Evolutionary conservation across 768 basidiomycete species (phyloP).

Genomic region (Pilatotrama ljubarskyi): DNA sequence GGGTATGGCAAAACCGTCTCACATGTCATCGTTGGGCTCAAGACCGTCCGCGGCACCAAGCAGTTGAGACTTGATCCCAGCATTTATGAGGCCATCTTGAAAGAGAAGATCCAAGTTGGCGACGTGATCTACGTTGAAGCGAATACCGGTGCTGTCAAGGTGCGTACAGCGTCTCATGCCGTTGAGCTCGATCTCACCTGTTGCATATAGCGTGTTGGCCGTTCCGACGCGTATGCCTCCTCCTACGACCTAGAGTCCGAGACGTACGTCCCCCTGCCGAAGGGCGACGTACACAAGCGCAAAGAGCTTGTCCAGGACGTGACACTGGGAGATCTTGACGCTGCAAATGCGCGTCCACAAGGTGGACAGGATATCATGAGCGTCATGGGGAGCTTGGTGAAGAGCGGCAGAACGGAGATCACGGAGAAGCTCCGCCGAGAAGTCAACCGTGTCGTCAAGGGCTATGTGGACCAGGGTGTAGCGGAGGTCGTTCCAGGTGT

Average conservation of each 20-base stretch:
- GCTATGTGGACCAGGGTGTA: slow-evolving; percentile 97
- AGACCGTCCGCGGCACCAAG: slow-evolving; percentile 85
- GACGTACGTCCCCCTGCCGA: slow-evolving; percentile 96
- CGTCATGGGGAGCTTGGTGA: slow-evolving; percentile 90
- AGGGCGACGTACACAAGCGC: slow-evolving; percentile 94
- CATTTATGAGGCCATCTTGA: slow-evolving; percentile 96
- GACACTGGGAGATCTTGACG: slow-evolving; percentile 92
- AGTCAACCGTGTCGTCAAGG: slow-evolving; percentile 96
- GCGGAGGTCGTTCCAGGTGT: slow-evolving; percentile 98
- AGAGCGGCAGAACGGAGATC: slow-evolving; percentile 91
- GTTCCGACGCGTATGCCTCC: slow-evolving; percentile 96
- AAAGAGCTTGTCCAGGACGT: slow-evolving; percentile 97
- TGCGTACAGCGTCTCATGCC: slow-evolving; percentile 31
- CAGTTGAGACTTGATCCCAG: slow-evolving; percentile 91
- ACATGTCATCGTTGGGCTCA: slow-evolving; percentile 95
- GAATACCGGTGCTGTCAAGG: slow-evolving; percentile 94
- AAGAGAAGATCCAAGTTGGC: slow-evolving; percentile 95
- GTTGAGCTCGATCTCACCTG: not conserved
- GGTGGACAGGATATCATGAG: slow-evolving; percentile 99
- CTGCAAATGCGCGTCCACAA: slow-evolving; percentile 93
- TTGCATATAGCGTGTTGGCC: slow-evolving; percentile 75
- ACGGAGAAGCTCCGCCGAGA: slow-evolving; percentile 95
- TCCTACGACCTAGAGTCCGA: slow-evolving; percentile 98
- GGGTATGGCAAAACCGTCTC: slow-evolving; percentile 99
- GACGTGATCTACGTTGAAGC: slow-evolving; percentile 96